These are phyloP conservation scores for Salix arbutifolia DNA, from an alignment of 345 rosid species.

Conservation along the genomic window DNA sequence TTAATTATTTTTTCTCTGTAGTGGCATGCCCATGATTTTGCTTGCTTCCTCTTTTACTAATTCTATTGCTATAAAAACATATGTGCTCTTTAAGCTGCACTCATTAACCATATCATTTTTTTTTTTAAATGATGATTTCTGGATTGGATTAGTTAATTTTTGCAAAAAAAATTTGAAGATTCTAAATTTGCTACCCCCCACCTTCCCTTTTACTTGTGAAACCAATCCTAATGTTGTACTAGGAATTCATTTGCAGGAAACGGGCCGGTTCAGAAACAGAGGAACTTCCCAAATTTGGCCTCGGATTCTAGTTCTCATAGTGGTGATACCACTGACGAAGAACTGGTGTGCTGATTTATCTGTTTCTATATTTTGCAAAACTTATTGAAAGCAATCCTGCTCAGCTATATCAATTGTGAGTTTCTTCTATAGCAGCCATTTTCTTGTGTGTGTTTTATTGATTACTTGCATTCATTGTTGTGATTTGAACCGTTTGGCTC, in stretches of 20 bases:
- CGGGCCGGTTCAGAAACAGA: slow-evolving; percentile 41
- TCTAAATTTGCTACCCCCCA: neutral
- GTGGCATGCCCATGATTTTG: slow-evolving; percentile 42
- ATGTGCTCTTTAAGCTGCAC: slow-evolving; percentile 26
- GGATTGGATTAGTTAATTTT: neutral
- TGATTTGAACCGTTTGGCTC: slow-evolving; percentile 19
- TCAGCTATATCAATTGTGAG: neutral
- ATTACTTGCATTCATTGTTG: neutral
- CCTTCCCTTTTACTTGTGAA: slow-evolving; percentile 1
- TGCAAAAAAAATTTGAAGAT: neutral
- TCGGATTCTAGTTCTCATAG: slow-evolving; percentile 48
- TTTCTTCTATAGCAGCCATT: neutral
- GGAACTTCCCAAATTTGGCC: slow-evolving; percentile 35
- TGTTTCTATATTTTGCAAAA: neutral
- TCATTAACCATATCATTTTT: neutral
- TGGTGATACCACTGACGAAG: slow-evolving; percentile 39
- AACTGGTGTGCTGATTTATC: slow-evolving; percentile 48
- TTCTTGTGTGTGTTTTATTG: neutral
- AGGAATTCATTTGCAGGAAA: slow-evolving; percentile 54
- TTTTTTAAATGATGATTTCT: slow-evolving; percentile 18
- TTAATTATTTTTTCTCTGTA: slow-evolving; percentile 6
- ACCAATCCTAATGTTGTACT: slow-evolving; percentile 23
- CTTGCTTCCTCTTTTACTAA: slow-evolving; percentile 32
- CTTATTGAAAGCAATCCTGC: neutral
- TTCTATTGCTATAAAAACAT: slow-evolving; percentile 29